Evolutionary conservation across 495 filamentous ascomycete species (phyloP), one percentile per base, ranked within the genome.

Genomic region (Elaphomyces granulatus): DNA sequence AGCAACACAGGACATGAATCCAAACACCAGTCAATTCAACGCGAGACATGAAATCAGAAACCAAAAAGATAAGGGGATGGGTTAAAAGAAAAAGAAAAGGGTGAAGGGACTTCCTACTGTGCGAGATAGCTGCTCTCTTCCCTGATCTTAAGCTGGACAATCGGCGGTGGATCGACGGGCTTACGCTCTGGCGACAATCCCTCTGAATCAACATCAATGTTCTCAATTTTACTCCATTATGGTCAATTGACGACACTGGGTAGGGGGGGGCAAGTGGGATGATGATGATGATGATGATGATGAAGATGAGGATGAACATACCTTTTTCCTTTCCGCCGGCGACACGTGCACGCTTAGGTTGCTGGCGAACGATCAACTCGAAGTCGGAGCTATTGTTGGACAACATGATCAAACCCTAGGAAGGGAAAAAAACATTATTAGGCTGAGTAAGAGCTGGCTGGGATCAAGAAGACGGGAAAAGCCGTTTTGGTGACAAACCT

Each of bases 121-220:
- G 74, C 64, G 3, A 85, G 78, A 57, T 94, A 87, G 30, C 68
- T 67, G 35, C 53, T 60, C 43, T 76, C 68, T 47, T 71, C 69
- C 45, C 68, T 73, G 48, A 93, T 77, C 37, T 72, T 71, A 30
- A 96, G 67, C 61, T 94, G 83, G 20, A 95, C 70, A 52, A 95
- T 84, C 38, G 90, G 90, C 17, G 88, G 90, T 34, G 90, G 90
- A 54, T 98, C 90, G 52, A 98, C 78, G 2, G 90, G 86, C 59
- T 93, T 94, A 47, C 90, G 80, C 48, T 86, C 90, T 93, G 62
- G 41, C 36, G 40, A 45, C 36, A 50, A 46, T 40, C 14, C 9
- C 12, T 31, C 23, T 36, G 28, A 20, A 17, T 12, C 28, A 16
- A n/a, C n/a, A n/a, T n/a, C n/a, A n/a, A n/a, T n/a, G n/a, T n/a